Evolutionary conservation across 2,329 filamentous ascomycete genomes (phyloP).

Genomic region (Venturia asperata): DNA sequence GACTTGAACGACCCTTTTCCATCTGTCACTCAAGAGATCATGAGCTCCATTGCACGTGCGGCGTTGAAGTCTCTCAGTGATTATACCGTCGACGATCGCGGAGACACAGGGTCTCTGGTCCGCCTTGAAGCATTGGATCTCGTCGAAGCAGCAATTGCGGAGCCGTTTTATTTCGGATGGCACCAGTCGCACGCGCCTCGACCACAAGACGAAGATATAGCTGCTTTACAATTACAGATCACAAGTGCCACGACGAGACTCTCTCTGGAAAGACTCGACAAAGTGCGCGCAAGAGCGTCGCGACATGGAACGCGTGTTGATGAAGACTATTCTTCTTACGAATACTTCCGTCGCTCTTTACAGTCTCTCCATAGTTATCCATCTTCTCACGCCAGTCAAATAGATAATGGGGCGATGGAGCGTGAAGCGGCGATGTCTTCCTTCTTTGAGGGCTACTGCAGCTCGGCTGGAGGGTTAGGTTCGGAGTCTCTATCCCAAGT

Average conservation of each 20-base stretch:
- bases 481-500: conserved; percentile 68
- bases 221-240: conserved; percentile 20
- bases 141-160: conserved; percentile 40
- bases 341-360: neutral
- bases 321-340: conserved; percentile 5
- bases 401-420: conserved; percentile 15
- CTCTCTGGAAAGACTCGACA: conserved; percentile 82
- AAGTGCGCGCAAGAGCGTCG: conserved; percentile 52
- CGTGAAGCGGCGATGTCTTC: conserved; percentile 27
- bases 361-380: conserved; percentile 15
- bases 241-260: conserved; percentile 53
- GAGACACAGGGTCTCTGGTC: conserved; percentile 83
- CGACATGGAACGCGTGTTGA: neutral
- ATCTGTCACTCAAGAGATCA: neutral
- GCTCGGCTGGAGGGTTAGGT: conserved; percentile 63
- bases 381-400: conserved; percentile 19
- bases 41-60: neutral
- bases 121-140: conserved; percentile 70
- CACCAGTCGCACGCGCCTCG: conserved; percentile 23
- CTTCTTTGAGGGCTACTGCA: conserved; percentile 61
- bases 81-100: conserved; percentile 82
- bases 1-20: neutral
- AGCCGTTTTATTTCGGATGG: conserved; percentile 22
- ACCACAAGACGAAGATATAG: conserved; percentile 15
- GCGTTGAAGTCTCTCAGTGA: conserved; percentile 58